Conservation (phyloP, 148 eudicot species). For the Camellia sinensis region DNA sequence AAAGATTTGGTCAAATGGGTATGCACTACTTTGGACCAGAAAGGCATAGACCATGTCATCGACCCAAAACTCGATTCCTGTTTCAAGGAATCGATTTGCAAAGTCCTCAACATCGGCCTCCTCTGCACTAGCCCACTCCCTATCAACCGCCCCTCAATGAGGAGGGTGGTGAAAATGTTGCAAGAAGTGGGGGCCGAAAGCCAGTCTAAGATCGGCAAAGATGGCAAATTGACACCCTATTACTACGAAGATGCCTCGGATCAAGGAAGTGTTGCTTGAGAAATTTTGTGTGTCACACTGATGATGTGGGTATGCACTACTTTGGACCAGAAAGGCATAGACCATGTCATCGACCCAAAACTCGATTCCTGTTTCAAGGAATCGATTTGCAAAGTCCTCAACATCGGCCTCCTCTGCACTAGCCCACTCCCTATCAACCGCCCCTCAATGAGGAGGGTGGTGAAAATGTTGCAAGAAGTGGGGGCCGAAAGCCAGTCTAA, state of each 20-base stretch:
- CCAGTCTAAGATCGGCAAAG: slow-evolving; percentile 37
- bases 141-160: slow-evolving; percentile 87
- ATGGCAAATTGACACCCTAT: slow-evolving; percentile 83
- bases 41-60: slow-evolving; percentile 69
- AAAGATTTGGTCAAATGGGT: slow-evolving; percentile 98
- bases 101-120: slow-evolving; percentile 74
- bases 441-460: slow-evolving; percentile 91
- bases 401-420: slow-evolving; percentile 84
- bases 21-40: slow-evolving; percentile 76
- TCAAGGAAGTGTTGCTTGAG: slow-evolving; percentile 73
- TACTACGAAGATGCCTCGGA: slow-evolving; percentile 82
- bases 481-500: slow-evolving; percentile 43
- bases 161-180: slow-evolving; percentile 83
- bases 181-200: slow-evolving; percentile 58
- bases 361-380: slow-evolving; percentile 79
- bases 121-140: slow-evolving; percentile 89
- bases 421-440: slow-evolving; percentile 85
- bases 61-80: slow-evolving; percentile 76
- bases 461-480: slow-evolving; percentile 73
- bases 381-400: slow-evolving; percentile 66
- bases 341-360: slow-evolving; percentile 68
- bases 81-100: slow-evolving; percentile 76
- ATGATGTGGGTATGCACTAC: slow-evolving; percentile 91
- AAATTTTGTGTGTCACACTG: neutral
- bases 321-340: slow-evolving; percentile 82